Evolutionary conservation across 257 asterid genomes (phyloP).

Genomic region (Cordia subcordata): DNA sequence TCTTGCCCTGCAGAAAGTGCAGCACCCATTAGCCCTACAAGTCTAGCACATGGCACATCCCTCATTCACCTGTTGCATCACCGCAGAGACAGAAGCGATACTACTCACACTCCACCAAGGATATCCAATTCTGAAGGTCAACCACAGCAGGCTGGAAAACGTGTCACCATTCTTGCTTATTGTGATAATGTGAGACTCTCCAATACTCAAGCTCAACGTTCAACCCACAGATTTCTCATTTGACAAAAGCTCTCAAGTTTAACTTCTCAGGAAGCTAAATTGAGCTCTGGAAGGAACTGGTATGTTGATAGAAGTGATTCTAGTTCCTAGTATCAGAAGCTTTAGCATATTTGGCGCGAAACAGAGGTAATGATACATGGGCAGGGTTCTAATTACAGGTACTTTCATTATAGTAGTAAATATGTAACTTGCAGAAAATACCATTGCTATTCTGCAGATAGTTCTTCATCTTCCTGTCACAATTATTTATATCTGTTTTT

Average conservation of each 20-base stretch:
- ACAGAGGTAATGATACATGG: no score
- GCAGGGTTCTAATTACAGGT: no score
- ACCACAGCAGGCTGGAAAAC: slow-evolving; percentile 21
- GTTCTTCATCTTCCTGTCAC: no score
- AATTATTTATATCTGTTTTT: no score
- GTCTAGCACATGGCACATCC: slow-evolving; percentile 28
- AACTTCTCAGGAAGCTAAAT: slow-evolving; percentile 9
- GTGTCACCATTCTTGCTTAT: no score
- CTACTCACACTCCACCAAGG: slow-evolving; percentile 5
- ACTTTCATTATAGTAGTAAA: no score
- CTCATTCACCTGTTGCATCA: slow-evolving; percentile 31
- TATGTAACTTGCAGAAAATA: no score
- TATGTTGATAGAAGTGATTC: not conserved
- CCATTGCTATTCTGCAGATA: no score
- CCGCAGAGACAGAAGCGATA: slow-evolving; percentile 25
- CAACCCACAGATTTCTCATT: slow-evolving; percentile 27
- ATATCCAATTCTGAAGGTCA: slow-evolving; percentile 10
- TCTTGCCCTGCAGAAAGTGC: slow-evolving; percentile 28
- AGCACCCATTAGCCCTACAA: slow-evolving; percentile 32
- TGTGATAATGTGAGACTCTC: no score
- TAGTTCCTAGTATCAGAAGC: no score
- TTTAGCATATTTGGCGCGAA: no score
- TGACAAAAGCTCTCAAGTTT: slow-evolving; percentile 10
- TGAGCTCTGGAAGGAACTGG: not conserved
- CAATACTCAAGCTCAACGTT: slow-evolving; percentile 1